Evolutionary conservation across 164 flowering plant genomes (phyloP), one percentile per base, ranked within the genome.

Genomic region (Piper betle): DNA sequence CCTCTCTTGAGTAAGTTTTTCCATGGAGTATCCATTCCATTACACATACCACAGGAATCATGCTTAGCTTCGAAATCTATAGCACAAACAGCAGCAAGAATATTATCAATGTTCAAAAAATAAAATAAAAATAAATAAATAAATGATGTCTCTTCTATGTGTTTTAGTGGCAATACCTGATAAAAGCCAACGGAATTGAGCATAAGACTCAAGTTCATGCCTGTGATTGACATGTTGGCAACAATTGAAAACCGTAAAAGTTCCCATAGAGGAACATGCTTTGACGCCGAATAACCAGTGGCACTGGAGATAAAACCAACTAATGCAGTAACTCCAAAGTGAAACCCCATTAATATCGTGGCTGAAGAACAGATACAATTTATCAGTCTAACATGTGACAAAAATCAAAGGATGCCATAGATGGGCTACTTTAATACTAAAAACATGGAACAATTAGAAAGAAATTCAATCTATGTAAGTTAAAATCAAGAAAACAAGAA

Each of bases 201-300:
- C 86, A 82, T 82, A 63, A 82, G 86, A 59, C 86, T 82, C 19
- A 85, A 68, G 75, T 88, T 91, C 96, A 91, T 91, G 66, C 88
- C 96, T 4, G 96, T 80, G 68, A 91, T 91, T 2, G 97, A 91
- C 72, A 66, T 76, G 65, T 91, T 91, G 60, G 97, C 97, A 59
- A 91, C 86, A 61, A 87, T 59, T 11, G 93, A 91, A 76, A 91
- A 91, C 95, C 97, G 87, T n/a, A 87, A 75, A 53, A 91, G 93
- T 76, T 91, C 97, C 97, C 97, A 91, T 33, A 88, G 9, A 62
- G 97, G 96, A 42, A 91, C 89, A 62, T 83, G 86, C 79, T 87
- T 91, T 17, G 96, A 82, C 37, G 81, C 77, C 17, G 97, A 86
- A 38, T 77, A 76, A 5, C 97, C 96, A 8, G 96, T 72, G 6